Evolutionary conservation across 768 basidiomycete species (phyloP), one percentile per base, ranked within the genome.

Genomic region (Panellus pusillus): DNA sequence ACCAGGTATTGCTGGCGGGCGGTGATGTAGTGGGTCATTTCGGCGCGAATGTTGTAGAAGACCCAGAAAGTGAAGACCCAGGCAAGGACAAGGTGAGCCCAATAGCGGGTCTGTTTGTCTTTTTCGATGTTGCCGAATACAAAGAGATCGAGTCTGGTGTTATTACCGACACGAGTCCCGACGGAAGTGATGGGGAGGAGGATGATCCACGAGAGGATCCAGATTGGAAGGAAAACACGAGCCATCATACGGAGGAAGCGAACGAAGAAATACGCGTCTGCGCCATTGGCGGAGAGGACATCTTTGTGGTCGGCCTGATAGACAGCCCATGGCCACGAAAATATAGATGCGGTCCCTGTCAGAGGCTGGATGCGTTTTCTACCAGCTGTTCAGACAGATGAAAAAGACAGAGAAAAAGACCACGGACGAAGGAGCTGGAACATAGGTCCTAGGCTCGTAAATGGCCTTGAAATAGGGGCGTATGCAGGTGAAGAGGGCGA

Each of bases 261-360:
- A 41, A 97, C 86, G 62, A 90, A 99, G 65, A 95, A 87, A 72
- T 96, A 99, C 14, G 93, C 90, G 67, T 98, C 96, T 53, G 89
- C 75, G 24, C 93, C 93, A 57, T 93, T 94, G 39, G 80, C 77
- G 39, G 74, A 72, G 54, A 83, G 78, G 52, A 91, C 83, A 19
- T 75, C 77, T 27, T 71, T 70, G 63, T 85, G 83, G 64, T 92
- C 80, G 2, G 86, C 77, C 2, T 73, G 75, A 70, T 72, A 84
- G 17, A 94, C 68, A 0, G 81, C 76, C 17, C 79, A 54, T 1
- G 89, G 87, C 92, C 91, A 95, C 31, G 76, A 64, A 19, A 91
- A 69, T 17, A 81, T 58, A 9, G 72, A 72, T 14, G 67, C 54
- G 0, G 40, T 15, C 3, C 50, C 54, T 0, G 80, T 65, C 46